phyloP scores from a whole-genome alignment of 2,329 filamentous ascomycete genomes.

The Trichoderma sp. region DNA sequence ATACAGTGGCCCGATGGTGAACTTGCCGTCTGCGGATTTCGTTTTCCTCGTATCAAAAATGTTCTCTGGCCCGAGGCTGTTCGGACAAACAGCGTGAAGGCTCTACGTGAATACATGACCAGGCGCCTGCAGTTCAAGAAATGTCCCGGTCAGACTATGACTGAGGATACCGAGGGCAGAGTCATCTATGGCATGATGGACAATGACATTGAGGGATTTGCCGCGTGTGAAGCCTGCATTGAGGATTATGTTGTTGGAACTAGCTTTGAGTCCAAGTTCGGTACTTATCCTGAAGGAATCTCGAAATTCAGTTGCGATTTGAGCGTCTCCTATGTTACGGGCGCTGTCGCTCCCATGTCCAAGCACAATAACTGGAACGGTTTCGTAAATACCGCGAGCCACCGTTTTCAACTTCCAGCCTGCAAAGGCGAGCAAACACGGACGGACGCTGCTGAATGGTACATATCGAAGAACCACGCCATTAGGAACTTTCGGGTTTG shows the following conservation, averaged over 20 bases:
- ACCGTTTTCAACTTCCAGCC: conserved; percentile 28
- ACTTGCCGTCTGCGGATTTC: background rate
- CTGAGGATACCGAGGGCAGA: conserved; percentile 28
- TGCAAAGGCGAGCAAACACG: conserved; percentile 33
- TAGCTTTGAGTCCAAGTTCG: conserved; percentile 35
- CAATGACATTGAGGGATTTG: conserved; percentile 34
- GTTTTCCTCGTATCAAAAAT: conserved; percentile 35
- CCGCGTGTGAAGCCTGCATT: conserved; percentile 42
- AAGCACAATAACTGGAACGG: conserved; percentile 33
- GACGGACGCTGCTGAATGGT: conserved; percentile 32
- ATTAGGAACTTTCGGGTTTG: conserved; percentile 34
- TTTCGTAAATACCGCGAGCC: conserved; percentile 30
- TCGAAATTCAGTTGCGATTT: conserved; percentile 38
- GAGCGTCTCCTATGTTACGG: conserved; percentile 30
- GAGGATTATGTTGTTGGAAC: conserved; percentile 35
- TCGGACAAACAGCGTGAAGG: conserved; percentile 28
- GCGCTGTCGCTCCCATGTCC: conserved; percentile 24
- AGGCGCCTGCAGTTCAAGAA: conserved; percentile 29
- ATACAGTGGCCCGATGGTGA: conserved; percentile 28
- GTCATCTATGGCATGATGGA: conserved; percentile 34
- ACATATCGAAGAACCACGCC: conserved; percentile 23
- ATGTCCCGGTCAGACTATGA: conserved; percentile 33
- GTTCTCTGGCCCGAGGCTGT: conserved; percentile 38
- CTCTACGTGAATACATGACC: conserved; percentile 33
- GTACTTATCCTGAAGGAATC: conserved; percentile 14